A percentile compares a stretch with the other conserved stretches of the same genome.
These are phyloP conservation scores for Proliferodiscus dingleyae DNA, from an alignment of 2,329 filamentous ascomycete species.

Conservation along the genomic window DNA sequence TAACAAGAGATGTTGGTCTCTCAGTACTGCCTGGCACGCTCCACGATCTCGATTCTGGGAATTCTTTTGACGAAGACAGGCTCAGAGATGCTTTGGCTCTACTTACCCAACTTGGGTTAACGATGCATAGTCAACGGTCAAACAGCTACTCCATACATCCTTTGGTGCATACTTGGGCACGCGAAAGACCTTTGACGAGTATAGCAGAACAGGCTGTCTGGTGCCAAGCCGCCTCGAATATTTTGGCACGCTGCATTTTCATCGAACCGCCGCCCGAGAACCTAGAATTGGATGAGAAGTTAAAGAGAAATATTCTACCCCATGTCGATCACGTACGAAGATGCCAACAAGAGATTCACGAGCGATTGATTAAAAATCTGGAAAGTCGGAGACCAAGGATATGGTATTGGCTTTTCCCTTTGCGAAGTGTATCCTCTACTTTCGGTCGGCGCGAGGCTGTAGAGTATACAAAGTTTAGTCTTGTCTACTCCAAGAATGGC, in stretches of 20 bases:
- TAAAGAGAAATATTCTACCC: background rate
- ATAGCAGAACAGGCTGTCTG: conserved; percentile 28
- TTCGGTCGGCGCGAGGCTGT: background rate
- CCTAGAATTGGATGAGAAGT: background rate
- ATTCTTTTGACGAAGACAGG: too few relatives aligned
- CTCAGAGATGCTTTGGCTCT: too few relatives aligned
- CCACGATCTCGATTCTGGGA: too few relatives aligned
- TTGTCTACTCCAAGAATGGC: background rate
- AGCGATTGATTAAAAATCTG: background rate
- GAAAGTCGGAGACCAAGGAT: too few relatives aligned
- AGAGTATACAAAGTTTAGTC: background rate
- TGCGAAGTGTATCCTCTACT: background rate
- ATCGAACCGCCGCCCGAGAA: background rate
- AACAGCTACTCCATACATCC: conserved; percentile 33
- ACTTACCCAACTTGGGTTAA: too few relatives aligned
- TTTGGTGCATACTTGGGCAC: conserved; percentile 31
- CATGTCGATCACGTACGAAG: background rate
- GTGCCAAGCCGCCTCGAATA: conserved; percentile 26
- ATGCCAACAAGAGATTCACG: background rate
- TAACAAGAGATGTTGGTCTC: too few relatives aligned
- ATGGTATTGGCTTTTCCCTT: background rate
- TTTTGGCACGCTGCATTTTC: background rate
- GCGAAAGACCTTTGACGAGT: conserved; percentile 27
- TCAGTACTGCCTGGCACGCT: too few relatives aligned
- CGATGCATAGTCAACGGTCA: too few relatives aligned